Evolutionary conservation across 2,329 filamentous ascomycete species (phyloP), one percentile per base, ranked within the genome.

Genomic region (Fusarium verticillioides): DNA sequence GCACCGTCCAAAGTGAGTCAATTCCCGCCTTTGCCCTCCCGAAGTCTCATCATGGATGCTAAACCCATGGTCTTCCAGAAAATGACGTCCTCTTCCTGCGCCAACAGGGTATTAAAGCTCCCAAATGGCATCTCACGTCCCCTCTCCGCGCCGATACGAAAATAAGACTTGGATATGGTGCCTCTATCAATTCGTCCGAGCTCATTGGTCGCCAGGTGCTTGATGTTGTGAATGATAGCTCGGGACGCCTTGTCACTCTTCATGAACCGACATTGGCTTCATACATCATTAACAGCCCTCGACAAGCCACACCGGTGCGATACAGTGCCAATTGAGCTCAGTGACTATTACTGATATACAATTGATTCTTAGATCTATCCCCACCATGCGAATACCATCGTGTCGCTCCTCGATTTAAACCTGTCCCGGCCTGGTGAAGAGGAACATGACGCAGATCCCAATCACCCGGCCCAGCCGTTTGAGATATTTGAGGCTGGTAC

Each of bases 401-500:
- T 94, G 42, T 92, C 90, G 3, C 85, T 95, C 30, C 87, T 97
- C 28, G 93, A 96, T 79, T 85, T 96, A 49, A 91, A 96, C 79
- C 88, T 90, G 36, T 79, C 84, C 6, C 80, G 83, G 76, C 75
- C 83, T 36, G 72, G 77, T 42, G 78, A 82, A 67, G 79, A 82
- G 30, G 79, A 80, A 26, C 66, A 77, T 16, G 75, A 76, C 34
- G 19, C 18, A 12, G 43, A 52, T 19, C 79, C 82, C 10, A 80
- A 82, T 18, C 75, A 81, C 19, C 23, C 34, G 7, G 32, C 53
- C 39, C 81, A 84, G 13, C 88, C 87, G 1, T 81, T 95, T 18
- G 92, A 96, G 78, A 93, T 96, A 49, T 90, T 96, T 59, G 94
- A 96, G 82, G 93, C 93, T 52, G 94, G 94, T 21, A 96, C 94